phyloP scores from a whole-genome alignment of 2,329 filamentous ascomycete genomes.

The Penicillium thymicola region DNA sequence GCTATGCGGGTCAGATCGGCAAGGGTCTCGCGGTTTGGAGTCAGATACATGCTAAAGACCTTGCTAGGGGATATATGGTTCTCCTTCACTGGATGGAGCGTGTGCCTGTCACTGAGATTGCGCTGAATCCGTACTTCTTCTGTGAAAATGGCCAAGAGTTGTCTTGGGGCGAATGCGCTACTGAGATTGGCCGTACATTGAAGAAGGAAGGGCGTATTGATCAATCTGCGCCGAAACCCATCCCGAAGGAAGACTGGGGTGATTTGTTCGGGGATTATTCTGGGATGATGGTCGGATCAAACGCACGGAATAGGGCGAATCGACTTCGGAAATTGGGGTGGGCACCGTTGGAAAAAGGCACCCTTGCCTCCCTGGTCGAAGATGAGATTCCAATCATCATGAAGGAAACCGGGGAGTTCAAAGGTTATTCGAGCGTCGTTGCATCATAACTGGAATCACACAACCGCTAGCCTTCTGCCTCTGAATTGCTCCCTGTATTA shows the following conservation, averaged over 20 bases:
- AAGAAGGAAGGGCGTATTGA: background rate
- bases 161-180: slow-evolving; percentile 5
- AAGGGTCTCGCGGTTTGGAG: slow-evolving; percentile 43
- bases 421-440: slow-evolving; percentile 1
- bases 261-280: slow-evolving; percentile 1
- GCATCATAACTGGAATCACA: background rate
- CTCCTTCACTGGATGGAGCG: slow-evolving; percentile 48
- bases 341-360: slow-evolving; percentile 5
- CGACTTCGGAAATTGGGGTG: slow-evolving; percentile 7
- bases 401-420: slow-evolving; percentile 3
- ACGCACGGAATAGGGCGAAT: slow-evolving; percentile 2
- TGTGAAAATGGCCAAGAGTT: slow-evolving; percentile 33
- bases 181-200: background rate
- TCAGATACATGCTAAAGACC: slow-evolving; percentile 49
- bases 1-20: slow-evolving; percentile 47
- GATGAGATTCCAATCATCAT: slow-evolving; percentile 6
- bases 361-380: slow-evolving; percentile 1
- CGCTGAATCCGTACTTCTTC: slow-evolving; percentile 51
- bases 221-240: background rate
- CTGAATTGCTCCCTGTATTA: too few relatives aligned
- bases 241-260: background rate
- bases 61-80: slow-evolving; percentile 46
- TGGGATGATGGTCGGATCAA: slow-evolving; percentile 2
- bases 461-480: background rate
- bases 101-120: slow-evolving; percentile 26